Evolutionary conservation across 1,284 basidiomycete genomes (phyloP), one percentile per base, ranked within the genome.

Genomic region (Ceratobasidium sp.): DNA sequence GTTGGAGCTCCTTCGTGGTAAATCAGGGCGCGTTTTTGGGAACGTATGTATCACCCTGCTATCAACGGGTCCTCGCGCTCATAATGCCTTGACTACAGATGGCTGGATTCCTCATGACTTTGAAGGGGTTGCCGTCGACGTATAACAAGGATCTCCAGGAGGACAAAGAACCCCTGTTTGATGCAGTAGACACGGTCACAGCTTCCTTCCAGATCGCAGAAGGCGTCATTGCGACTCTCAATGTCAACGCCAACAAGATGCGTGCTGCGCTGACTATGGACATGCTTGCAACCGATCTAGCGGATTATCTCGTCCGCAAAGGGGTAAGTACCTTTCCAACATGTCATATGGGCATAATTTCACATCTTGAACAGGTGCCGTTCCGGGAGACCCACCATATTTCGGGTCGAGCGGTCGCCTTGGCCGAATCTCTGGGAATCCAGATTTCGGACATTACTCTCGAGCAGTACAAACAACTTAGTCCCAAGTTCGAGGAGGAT

Each of bases 101-200:
- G 92, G 88, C 97, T n/a, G 97, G 97, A 4, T 98, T 99, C 85
- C 85, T 98, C 84, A 96, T 98, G 94, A 96, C 95, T 7, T 86
- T 98, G 80, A 99, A 99, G 81, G 97, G 98, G 31, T 86, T 98
- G 63, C 97, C 97, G 11, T 98, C 97, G 34, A 98, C 97, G 9
- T 99, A 99, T 85, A 98, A 99, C 87, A 99, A 99, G 83, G 97
- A 99, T 83, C 85, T 99, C 75, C 97, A 99, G 83, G 98, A 99
- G 83, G 96, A 98, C 83, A 98, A 99, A 83, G 97, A 99, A 81
- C 96, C 97, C 0, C 84, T 99, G 73, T 99, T 98, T 79, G 97
- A 99, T 81, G 87, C 92, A 8, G 93, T 97, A 43, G 95, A 98
- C 81, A 98, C 94, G 41, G 84, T 98, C 49, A 89, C 90, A n/a